Conservation (phyloP, 768 basidiomycete genomes). For the Lentinula guzmanii region DNA sequence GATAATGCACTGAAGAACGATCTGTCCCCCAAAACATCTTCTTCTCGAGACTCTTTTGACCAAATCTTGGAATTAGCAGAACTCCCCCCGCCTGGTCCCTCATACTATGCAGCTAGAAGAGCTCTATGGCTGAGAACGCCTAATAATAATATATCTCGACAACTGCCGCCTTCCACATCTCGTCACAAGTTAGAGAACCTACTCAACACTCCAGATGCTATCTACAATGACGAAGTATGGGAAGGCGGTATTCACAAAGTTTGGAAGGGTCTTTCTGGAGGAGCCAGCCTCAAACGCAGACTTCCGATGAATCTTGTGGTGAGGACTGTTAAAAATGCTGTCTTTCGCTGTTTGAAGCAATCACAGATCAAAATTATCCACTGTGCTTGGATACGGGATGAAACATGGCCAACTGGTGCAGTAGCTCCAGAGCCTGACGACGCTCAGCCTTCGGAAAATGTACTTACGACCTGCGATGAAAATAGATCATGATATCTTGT, state of each 20-base stretch:
- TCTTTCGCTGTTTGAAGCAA: background rate
- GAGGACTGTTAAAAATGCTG: slow-evolving; percentile 18
- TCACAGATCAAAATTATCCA: slow-evolving; percentile 66
- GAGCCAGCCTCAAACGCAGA: slow-evolving; percentile 49
- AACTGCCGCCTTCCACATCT: slow-evolving; percentile 25
- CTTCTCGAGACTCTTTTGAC: slow-evolving; percentile 27
- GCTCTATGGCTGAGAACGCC: slow-evolving; percentile 49
- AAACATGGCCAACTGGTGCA: slow-evolving; percentile 67
- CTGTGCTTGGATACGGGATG: slow-evolving; percentile 70
- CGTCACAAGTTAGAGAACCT: slow-evolving; percentile 45
- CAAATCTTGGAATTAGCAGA: slow-evolving; percentile 27
- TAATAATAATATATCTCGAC: slow-evolving; percentile 11
- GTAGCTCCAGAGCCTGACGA: slow-evolving; percentile 62
- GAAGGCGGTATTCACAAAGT: slow-evolving; percentile 49
- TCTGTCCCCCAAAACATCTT: slow-evolving; percentile 1
- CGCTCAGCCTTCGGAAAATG: slow-evolving; percentile 4
- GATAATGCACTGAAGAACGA: slow-evolving; percentile 8
- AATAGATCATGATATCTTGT: background rate
- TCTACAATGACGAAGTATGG: slow-evolving; percentile 52
- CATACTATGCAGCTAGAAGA: slow-evolving; percentile 56
- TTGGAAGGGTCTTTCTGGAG: slow-evolving; percentile 56
- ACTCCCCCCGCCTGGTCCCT: slow-evolving; percentile 60
- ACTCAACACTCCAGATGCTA: slow-evolving; percentile 39
- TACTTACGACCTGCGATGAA: background rate
- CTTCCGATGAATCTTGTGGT: slow-evolving; percentile 65